Base-by-base conservation (phyloP, 192 early-diverging fungal genomes). In the Fimicolochytrium jonesii region DNA sequence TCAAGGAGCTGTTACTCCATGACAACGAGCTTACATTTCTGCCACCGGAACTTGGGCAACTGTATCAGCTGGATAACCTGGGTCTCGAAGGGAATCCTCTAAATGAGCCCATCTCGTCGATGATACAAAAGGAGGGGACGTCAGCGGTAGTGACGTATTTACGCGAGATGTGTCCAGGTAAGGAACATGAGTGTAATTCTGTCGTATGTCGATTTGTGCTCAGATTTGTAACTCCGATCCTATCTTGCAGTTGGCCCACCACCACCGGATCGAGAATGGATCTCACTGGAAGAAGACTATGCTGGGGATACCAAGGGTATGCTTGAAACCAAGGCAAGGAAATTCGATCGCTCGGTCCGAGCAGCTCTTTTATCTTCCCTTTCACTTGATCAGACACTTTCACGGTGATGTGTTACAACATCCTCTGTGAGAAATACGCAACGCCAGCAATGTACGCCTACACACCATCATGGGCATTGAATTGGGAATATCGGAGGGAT, bases 61-160 rank as follows among this genome's bases (percentile, higher is more conserved):
- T 98, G 41, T 97, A 84, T 63, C 87, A 93, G 70, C 72, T 98
- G 28, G 93, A 97, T 59, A 87, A 78, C 0, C 75, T 98, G 41
- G 96, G 94, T 0, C 66, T 98, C 37, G 96, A 98, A 67, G 96
- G 96, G 13, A 98, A 98, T 70, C 94, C 94, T 15, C 65, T 98
- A 50, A 82, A 86, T 45, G 88, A 94, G 13, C 86, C 88, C 37
- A 67, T 96, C 25, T 85, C 87, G 54, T 77, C 76, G 3, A 52
- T 96, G 49, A 61, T 95, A 47, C 88, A 92, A 45, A 92, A 95
- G 69, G 90, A 95, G 33, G 94, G 94, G 6, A 88, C 93, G 0
- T 72, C 77, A 20, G 85, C 87, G 6, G 86, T 96, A 22, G 84
- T 97, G 54, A 73, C 77, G 42, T 97, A 90, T 48, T 77, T 98